Conservation (phyloP, 139 green algal species). For the Picochlorum sp. region DNA sequence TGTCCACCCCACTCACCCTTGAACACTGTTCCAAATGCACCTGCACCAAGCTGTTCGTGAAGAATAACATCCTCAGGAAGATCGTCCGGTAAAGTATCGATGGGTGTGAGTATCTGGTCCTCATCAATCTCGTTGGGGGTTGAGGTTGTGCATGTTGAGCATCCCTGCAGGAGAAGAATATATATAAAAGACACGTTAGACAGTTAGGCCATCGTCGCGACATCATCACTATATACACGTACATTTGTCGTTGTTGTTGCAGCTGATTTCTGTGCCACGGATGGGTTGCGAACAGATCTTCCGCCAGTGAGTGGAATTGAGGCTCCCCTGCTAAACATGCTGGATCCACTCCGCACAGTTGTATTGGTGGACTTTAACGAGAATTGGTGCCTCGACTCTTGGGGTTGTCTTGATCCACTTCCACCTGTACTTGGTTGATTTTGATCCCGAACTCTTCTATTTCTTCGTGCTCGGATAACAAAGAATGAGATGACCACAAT, state of each 20-base stretch:
- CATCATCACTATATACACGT: no score
- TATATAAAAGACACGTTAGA: not conserved
- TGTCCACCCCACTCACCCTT: slow-evolving; percentile 27
- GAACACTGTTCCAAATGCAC: slow-evolving; percentile 57
- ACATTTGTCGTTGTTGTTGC: no score
- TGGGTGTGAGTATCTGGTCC: not conserved
- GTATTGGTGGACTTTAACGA: no score
- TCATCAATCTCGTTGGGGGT: not conserved
- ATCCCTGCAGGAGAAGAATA: not conserved
- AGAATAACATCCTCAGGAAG: slow-evolving; percentile 49
- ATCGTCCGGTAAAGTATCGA: slow-evolving; percentile 16
- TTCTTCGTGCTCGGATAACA: not conserved
- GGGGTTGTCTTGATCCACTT: no score
- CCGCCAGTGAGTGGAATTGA: no score
- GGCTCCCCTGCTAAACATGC: not conserved
- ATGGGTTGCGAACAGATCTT: no score
- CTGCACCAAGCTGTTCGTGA: slow-evolving; percentile 45
- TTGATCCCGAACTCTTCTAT: not conserved
- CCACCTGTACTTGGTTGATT: no score
- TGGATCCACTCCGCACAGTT: not conserved
- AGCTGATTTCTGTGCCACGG: no score
- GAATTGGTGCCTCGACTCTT: no score
- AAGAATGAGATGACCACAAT: not conserved
- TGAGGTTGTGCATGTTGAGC: not conserved
- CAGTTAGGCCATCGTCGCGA: no score